Conservation (phyloP, 176 grass and related monocot genomes). For the Tuctoria greenei region DNA sequence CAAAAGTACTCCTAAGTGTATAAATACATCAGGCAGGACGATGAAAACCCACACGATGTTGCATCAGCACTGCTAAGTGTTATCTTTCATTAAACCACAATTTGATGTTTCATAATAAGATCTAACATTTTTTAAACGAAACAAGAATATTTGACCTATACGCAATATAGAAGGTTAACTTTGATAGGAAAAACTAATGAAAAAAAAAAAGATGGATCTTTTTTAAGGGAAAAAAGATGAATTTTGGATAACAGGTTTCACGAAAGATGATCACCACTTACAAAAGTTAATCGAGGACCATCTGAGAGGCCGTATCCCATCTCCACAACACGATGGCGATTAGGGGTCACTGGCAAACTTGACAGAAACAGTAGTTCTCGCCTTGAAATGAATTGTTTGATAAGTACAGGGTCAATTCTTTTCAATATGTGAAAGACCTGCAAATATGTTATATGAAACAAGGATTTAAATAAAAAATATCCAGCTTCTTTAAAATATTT, state of each 20-base stretch:
- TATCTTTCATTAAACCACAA: constrained; percentile 2
- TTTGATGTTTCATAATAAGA: constrained; percentile 28
- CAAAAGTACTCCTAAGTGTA: not conserved
- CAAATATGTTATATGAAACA: constrained; percentile 38
- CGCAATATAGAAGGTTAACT: constrained; percentile 23
- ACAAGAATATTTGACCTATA: not conserved
- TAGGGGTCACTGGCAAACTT: constrained; percentile 79
- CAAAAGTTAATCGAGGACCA: constrained; percentile 74
- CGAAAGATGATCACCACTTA: constrained; percentile 40
- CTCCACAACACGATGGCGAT: constrained; percentile 74
- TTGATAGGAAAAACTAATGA: constrained; percentile 17
- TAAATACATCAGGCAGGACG: not conserved
- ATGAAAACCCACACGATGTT: constrained; percentile 5
- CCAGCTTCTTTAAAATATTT: not conserved
- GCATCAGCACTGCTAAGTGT: not conserved
- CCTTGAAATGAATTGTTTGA: constrained; percentile 63
- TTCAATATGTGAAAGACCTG: constrained; percentile 80
- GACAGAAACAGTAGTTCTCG: constrained; percentile 71
- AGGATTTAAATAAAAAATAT: constrained; percentile 1
- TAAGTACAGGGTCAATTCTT: constrained; percentile 65
- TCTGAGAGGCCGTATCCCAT: constrained; percentile 63
- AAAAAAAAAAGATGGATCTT: not conserved
- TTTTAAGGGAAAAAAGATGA: not conserved
- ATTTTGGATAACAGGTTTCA: not conserved
- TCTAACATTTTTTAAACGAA: not conserved